Evolutionary conservation across 768 basidiomycete species (phyloP).

Genomic region (Boletellus ananas): DNA sequence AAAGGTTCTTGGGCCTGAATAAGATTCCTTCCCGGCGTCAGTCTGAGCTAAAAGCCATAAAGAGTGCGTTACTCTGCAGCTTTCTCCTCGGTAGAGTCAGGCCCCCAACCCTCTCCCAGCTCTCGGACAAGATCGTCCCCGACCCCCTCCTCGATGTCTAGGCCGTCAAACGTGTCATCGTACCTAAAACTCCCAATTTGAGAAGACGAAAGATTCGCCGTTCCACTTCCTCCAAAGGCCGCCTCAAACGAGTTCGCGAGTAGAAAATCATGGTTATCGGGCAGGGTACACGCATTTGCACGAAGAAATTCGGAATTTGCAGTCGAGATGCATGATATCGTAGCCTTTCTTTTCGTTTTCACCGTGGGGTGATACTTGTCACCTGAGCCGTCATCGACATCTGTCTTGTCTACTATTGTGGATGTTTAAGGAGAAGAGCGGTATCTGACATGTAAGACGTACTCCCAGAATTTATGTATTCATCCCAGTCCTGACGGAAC

Average conservation of each 20-base stretch:
- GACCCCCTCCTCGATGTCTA: conserved; percentile 56
- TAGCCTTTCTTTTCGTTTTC: conserved; percentile 27
- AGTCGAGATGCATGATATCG: conserved; percentile 20
- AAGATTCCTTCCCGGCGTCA: conserved; percentile 14
- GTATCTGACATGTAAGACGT: conserved; percentile 9
- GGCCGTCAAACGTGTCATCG: conserved; percentile 53
- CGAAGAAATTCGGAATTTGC: conserved; percentile 43
- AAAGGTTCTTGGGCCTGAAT: conserved; percentile 19
- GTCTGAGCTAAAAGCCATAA: not conserved
- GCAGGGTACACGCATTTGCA: conserved; percentile 58
- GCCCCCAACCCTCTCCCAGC: conserved; percentile 69
- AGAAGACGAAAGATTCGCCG: conserved; percentile 49
- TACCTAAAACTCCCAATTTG: conserved; percentile 48
- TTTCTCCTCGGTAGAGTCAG: conserved; percentile 5
- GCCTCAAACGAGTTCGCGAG: conserved; percentile 63
- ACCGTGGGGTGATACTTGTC: conserved; percentile 48
- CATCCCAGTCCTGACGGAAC: conserved; percentile 54
- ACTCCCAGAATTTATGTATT: conserved; percentile 51
- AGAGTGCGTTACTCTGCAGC: conserved; percentile 12
- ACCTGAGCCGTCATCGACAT: conserved; percentile 37
- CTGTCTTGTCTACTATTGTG: conserved; percentile 4
- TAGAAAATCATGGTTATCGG: conserved; percentile 66
- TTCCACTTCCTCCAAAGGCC: conserved; percentile 45
- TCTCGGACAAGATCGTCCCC: conserved; percentile 75
- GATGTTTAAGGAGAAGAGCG: not conserved